phyloP scores from a whole-genome alignment of 345 rosid genomes.

The Eucalyptus dawsonii region DNA sequence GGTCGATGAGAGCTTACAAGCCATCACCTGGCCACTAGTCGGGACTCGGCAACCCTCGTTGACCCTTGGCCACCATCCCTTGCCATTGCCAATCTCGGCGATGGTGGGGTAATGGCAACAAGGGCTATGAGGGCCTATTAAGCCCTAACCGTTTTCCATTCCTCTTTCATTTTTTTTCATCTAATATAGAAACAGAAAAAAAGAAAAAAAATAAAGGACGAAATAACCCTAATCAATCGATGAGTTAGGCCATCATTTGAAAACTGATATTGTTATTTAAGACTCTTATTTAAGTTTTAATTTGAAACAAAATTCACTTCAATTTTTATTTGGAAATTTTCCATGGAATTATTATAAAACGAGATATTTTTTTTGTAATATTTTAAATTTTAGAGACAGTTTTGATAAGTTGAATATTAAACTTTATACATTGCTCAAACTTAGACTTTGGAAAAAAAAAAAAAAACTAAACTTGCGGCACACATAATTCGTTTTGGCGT shows the following conservation, averaged over 20 bases:
- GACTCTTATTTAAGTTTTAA: too few relatives aligned
- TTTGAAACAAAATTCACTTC: too few relatives aligned
- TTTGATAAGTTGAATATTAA: neutral
- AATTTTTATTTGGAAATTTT: too few relatives aligned
- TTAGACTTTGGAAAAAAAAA: too few relatives aligned
- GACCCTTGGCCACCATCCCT: too few relatives aligned
- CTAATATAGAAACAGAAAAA: rapidly evolving
- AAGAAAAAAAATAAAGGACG: rapidly evolving
- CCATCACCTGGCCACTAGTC: too few relatives aligned
- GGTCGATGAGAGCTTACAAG: rapidly evolving
- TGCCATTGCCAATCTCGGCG: too few relatives aligned
- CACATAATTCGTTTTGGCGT: neutral
- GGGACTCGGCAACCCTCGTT: rapidly evolving
- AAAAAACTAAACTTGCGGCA: too few relatives aligned
- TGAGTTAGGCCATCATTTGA: rapidly evolving
- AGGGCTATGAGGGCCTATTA: too few relatives aligned
- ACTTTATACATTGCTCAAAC: neutral
- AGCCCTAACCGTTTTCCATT: rapidly evolving
- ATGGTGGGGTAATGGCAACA: too few relatives aligned
- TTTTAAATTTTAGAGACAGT: neutral
- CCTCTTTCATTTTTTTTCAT: too few relatives aligned
- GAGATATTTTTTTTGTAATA: neutral
- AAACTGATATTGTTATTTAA: rapidly evolving
- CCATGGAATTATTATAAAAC: rapidly evolving
- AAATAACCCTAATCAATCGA: rapidly evolving